phyloP scores from a whole-genome alignment of 768 basidiomycete genomes.

The Clitopilus passeckerianus region DNA sequence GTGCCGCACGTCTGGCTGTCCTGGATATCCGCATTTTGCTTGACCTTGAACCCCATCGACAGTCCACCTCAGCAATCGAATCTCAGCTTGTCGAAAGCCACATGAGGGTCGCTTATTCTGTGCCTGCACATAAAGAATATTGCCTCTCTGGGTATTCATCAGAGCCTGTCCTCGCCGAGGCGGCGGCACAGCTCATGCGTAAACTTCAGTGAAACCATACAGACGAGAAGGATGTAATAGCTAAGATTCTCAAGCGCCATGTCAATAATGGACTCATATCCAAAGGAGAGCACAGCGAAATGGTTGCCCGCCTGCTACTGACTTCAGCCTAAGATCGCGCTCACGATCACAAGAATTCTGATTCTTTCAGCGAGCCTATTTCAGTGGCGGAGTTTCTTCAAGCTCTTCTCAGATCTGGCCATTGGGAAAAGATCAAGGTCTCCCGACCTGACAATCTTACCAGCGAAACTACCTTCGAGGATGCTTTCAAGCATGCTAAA shows the following conservation, averaged over 20 bases:
- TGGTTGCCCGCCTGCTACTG: slow-evolving; percentile 17
- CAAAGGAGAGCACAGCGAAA: slow-evolving; percentile 13
- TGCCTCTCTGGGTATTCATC: slow-evolving; percentile 12
- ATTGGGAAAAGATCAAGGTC: background rate
- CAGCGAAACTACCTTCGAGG: background rate
- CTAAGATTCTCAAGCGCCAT: background rate
- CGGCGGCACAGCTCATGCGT: slow-evolving; percentile 7
- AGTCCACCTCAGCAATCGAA: background rate
- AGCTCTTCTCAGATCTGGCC: background rate
- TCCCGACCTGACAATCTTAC: background rate
- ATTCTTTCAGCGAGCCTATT: too few relatives aligned
- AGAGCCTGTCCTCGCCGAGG: slow-evolving; percentile 15
- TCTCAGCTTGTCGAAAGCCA: slow-evolving; percentile 13
- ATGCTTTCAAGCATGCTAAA: slow-evolving; percentile 17
- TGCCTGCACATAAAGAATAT: slow-evolving; percentile 11
- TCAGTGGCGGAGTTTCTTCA: background rate
- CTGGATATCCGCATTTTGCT: slow-evolving; percentile 12
- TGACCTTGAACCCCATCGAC: slow-evolving; percentile 7
- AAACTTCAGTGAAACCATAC: background rate
- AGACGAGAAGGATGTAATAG: background rate
- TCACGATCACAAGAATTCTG: background rate
- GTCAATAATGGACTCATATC: slow-evolving; percentile 6
- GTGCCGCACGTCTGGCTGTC: slow-evolving; percentile 1
- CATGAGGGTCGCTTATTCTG: slow-evolving; percentile 14
- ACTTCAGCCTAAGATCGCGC: slow-evolving; percentile 13